Evolutionary conservation across 495 filamentous ascomycete species (phyloP).

Genomic region (Tuber melanosporum): DNA sequence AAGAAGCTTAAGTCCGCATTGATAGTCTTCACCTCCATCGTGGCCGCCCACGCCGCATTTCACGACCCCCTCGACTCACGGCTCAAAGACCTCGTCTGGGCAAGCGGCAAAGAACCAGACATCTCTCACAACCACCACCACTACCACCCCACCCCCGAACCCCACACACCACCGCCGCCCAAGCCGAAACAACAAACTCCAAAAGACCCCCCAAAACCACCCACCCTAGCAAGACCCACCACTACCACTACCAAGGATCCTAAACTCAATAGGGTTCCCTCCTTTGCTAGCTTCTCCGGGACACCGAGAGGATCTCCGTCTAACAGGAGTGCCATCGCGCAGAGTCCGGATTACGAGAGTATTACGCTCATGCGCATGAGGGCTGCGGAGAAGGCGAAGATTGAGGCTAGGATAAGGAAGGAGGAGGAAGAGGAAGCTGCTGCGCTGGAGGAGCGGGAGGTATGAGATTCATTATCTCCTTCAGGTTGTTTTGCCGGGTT

Average conservation of each 20-base stretch:
- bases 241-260: neutral
- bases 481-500: neutral
- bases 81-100: constrained; percentile 35
- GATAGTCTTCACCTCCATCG: constrained; percentile 38
- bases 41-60: constrained; percentile 36
- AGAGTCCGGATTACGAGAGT: constrained; percentile 35
- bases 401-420: constrained; percentile 32
- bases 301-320: neutral
- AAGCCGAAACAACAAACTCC: neutral
- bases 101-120: constrained; percentile 36
- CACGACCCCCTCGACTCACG: constrained; percentile 11
- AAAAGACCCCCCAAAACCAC: neutral
- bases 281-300: constrained; percentile 22
- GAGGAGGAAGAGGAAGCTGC: constrained; percentile 18
- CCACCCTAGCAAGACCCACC: neutral
- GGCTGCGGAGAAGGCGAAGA: constrained; percentile 34
- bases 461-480: neutral
- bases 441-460: neutral
- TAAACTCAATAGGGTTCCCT: constrained; percentile 9
- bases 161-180: constrained; percentile 4
- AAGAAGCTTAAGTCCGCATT: constrained; percentile 36
- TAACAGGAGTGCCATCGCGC: constrained; percentile 1
- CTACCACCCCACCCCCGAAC: neutral
- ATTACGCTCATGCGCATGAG: constrained; percentile 40
- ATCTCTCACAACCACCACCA: constrained; percentile 8